Percentiles rank a stretch among this genome's conserved stretches.
phyloP scores from a whole-genome alignment of 2,329 filamentous ascomycete species.

The Talaromyces sp. region DNA sequence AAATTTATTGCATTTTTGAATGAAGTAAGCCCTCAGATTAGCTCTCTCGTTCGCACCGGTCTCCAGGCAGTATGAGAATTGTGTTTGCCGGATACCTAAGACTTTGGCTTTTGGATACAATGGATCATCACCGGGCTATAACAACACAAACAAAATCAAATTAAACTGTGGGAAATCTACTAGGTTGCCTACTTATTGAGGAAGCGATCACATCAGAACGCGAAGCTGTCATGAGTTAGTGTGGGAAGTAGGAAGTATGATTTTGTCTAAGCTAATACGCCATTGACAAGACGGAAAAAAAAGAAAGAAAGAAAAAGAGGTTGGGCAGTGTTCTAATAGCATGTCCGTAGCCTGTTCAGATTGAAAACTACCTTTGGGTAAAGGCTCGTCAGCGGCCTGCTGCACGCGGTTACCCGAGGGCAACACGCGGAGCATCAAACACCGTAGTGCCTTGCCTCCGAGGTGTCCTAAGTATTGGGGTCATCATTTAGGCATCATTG shows the following conservation, averaged over 20 bases:
- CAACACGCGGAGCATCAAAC: constrained; percentile 26
- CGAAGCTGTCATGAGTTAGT: not conserved
- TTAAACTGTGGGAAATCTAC: not conserved
- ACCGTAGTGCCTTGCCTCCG: constrained; percentile 18
- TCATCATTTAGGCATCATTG: constrained; percentile 25
- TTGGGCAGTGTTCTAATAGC: not conserved
- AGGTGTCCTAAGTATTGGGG: constrained; percentile 20
- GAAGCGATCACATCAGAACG: not conserved
- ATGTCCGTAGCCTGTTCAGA: constrained; percentile 25
- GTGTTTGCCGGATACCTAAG: constrained; percentile 36
- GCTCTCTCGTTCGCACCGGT: constrained; percentile 43
- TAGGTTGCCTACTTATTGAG: not conserved
- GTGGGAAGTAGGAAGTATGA: not conserved
- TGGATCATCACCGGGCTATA: constrained; percentile 34
- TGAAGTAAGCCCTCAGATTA: constrained; percentile 36
- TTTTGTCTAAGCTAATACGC: not conserved
- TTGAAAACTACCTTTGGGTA: constrained; percentile 40
- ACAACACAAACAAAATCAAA: not conserved
- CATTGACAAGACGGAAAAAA: not conserved
- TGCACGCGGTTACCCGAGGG: constrained; percentile 25
- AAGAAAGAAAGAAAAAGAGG: not conserved
- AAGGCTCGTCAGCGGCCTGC: constrained; percentile 34
- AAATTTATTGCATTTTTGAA: not conserved
- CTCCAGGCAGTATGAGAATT: constrained; percentile 26
- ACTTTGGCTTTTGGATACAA: constrained; percentile 42